Base-by-base conservation (phyloP, 176 grass and related monocot species). In the Eremochloa ophiuroides region DNA sequence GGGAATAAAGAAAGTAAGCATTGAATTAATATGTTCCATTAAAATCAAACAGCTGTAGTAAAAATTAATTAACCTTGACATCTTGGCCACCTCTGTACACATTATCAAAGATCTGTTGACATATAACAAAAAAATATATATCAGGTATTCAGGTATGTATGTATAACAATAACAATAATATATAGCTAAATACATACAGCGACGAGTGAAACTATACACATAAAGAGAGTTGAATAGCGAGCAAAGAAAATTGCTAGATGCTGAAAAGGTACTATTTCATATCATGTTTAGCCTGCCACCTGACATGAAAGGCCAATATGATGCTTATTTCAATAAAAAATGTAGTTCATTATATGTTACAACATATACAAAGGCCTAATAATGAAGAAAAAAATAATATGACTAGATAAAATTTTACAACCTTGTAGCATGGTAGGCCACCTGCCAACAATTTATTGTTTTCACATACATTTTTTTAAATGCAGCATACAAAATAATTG, bases 31-130 rank as follows among this genome's bases (percentile, higher is more conserved):
- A 70, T 70, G 59, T 38, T 56, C 18, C 18, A 61, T 42, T 47
- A 35, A 74, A 66, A 71, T 12, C 30, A 75, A 75, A 86, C 29
- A 29, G 14, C 61, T 71, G 28, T 34, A 71, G 50, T 43, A 31
- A 73, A 78, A 76, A 71, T 34, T 13, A 77, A 69, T 30, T 35
- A 60, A 98, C 96, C 96, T 98, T 86, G 83, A 98, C 93, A 91
- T 98, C 96, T 91, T 84, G 90, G 33, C 93, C 96, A 76, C 96
- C 90, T 93, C 56, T 76, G 66, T 88, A 93, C 9, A 75, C 81
- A 78, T 77, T 86, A 27, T 73, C 93, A 87, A 98, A 93, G n/a
- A 91, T 87, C 96, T 98, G 90, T 59, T 59, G 23, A 59, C n/a
- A 42, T 66, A 79, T 84, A 80, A 66, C 39, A 87, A 84, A 77